phyloP scores from a whole-genome alignment of 208 protist genomes.

The Leishmania turanica region DNA sequence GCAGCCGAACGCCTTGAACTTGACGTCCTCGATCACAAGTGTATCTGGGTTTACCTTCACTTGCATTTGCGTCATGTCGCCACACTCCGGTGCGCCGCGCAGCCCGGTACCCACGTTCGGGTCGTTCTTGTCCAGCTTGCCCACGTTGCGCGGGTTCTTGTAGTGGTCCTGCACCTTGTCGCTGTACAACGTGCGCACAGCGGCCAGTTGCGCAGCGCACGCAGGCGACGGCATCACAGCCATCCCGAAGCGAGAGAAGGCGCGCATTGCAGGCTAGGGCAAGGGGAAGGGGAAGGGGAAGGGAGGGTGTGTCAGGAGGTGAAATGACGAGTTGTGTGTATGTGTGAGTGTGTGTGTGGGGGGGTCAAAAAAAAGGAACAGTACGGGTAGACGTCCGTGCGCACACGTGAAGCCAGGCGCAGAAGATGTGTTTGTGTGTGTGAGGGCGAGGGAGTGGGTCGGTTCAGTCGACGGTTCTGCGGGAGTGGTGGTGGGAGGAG shows the following conservation, averaged over 20 bases:
- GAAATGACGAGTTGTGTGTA: background rate
- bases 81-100: conserved; percentile 98
- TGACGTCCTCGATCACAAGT: conserved; percentile 94
- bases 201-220: conserved; percentile 13
- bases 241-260: background rate
- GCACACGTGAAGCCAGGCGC: background rate
- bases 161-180: conserved; percentile 99
- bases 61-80: conserved; percentile 99
- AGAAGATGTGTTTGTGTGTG: background rate
- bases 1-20: conserved; percentile 99
- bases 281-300: background rate
- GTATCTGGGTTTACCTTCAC: conserved; percentile 94
- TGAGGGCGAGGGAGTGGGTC: background rate
- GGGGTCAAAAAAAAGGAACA: background rate
- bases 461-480: background rate
- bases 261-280: background rate
- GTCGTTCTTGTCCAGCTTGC: conserved; percentile 96
- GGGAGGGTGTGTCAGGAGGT: background rate
- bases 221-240: background rate
- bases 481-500: background rate
- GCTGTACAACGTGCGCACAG: conserved; percentile 91
- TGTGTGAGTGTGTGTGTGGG: background rate
- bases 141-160: conserved; percentile 98
- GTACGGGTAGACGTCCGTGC: background rate
- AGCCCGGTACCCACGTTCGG: conserved; percentile 98